Base-by-base conservation (phyloP, 129 eudicot genomes). In the Tanacetum coccineum region DNA sequence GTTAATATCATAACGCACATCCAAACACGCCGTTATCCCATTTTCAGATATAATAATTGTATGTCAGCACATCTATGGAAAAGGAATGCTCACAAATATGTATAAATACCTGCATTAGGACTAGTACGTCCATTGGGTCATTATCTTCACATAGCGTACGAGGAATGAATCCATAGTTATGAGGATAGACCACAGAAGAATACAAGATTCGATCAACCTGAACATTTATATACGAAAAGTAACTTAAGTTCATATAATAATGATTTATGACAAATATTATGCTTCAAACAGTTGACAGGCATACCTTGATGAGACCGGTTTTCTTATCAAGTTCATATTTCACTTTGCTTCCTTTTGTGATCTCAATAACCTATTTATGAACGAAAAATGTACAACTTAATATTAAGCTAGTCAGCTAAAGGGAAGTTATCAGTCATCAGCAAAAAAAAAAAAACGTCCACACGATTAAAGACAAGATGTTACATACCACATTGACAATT, bases 91-190 rank as follows among this genome's bases (percentile, higher is more conserved):
- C 42, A 36, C 9, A 6, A 25, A 51, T 13, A 19, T 58, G 67
- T 32, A 48, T 36, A 59, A 42, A 8, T 70, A 85, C 96, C 96
- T 89, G 96, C 90, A 89, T 89, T 25, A 89, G 76, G 77, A 89
- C 90, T 60, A 89, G 79, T 26, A 89, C 96, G 77, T 89, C 96
- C 79, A 89, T 44, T 1, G 96, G 96, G 64, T 89, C 94, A 64
- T 79, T 87, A 71, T 90, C 97, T 70, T 90, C 97, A 40, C 97
- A 87, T 13, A 90, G 83, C 6, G 97, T 84, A 39, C 95, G 95
- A 19, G 97, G 97, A 25, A 90, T 82, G 71, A 89, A 88, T 1
- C 90, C 87, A 66, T 83, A 86, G 84, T 86, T 86, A 67, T 88
- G 96, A 52, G 96, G 96, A 71, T 90, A 90, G 19, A 90, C 97